Conservation (phyloP, 768 basidiomycete species). For the Podaxis mareebaensis region DNA sequence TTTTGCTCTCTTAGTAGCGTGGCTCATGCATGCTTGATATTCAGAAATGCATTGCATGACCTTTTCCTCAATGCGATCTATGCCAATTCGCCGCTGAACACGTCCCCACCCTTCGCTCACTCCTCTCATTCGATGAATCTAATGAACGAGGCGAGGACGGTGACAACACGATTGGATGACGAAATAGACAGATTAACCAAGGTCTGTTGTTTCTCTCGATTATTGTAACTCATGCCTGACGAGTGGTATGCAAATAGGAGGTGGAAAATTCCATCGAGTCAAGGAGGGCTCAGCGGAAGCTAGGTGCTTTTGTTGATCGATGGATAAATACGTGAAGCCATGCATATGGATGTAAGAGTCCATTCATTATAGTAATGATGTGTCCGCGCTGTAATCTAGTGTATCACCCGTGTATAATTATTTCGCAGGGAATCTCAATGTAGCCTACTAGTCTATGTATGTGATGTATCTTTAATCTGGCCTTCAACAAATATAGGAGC, state of each 20-base stretch:
- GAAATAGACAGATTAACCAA: slow-evolving; percentile 6
- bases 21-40: neutral
- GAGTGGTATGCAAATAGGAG: slow-evolving; percentile 20
- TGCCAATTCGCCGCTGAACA: slow-evolving; percentile 27
- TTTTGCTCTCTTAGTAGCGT: neutral
- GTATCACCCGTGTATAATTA: neutral
- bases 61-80: slow-evolving; percentile 23
- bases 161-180: slow-evolving; percentile 1
- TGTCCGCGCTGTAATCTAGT: neutral
- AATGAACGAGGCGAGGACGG: slow-evolving; percentile 22
- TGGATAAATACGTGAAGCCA: slow-evolving; percentile 5
- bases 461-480: too few species aligned
- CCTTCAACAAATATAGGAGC: too few species aligned
- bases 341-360: neutral
- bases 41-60: slow-evolving; percentile 17
- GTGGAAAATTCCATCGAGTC: slow-evolving; percentile 8
- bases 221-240: neutral
- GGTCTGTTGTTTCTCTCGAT: neutral
- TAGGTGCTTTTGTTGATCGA: slow-evolving; percentile 21
- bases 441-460: neutral
- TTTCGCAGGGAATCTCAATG: too few species aligned
- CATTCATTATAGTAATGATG: neutral
- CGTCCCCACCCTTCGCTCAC: slow-evolving; percentile 26
- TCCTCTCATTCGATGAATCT: slow-evolving; percentile 17
- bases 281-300: slow-evolving; percentile 14